A percentile compares a stretch with the other conserved stretches of the same genome.
Evolutionary conservation across 305 asterid genomes (phyloP).

Genomic region (Fraxinus nigra): DNA sequence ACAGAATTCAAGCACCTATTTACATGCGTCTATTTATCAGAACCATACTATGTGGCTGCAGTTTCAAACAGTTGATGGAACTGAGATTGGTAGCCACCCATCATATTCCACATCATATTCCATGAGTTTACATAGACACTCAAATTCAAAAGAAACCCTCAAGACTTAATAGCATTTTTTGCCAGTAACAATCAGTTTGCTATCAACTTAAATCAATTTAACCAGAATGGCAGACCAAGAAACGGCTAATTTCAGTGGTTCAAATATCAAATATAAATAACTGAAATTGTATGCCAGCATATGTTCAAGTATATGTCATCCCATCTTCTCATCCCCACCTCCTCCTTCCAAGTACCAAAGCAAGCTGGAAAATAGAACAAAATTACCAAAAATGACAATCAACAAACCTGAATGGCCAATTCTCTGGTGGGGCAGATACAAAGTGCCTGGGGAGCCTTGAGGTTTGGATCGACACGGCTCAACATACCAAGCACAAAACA

Average conservation of each 20-base stretch:
- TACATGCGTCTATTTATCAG: background rate
- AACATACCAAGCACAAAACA: conserved; percentile 96
- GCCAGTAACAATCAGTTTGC: background rate
- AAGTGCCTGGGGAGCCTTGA: conserved; percentile 77
- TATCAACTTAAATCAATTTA: background rate
- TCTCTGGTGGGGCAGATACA: conserved; percentile 97
- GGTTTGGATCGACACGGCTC: conserved; percentile 76
- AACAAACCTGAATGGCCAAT: conserved; percentile 79
- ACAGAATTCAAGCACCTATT: background rate
- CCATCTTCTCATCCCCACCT: background rate
- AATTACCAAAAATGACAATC: conserved; percentile 8
- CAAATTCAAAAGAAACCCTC: background rate
- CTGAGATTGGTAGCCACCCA: background rate
- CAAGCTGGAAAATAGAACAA: background rate
- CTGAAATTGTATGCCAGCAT: background rate
- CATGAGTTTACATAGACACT: background rate
- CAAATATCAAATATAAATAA: background rate
- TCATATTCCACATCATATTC: background rate
- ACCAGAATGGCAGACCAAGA: background rate
- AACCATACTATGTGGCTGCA: background rate
- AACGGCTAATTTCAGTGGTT: background rate
- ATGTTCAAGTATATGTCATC: background rate
- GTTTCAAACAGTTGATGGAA: background rate
- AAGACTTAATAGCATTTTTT: background rate
- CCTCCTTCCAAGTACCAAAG: background rate